Base-by-base conservation (phyloP, 805 yeast species). In the Metschnikowia chrysomelidarum region DNA sequence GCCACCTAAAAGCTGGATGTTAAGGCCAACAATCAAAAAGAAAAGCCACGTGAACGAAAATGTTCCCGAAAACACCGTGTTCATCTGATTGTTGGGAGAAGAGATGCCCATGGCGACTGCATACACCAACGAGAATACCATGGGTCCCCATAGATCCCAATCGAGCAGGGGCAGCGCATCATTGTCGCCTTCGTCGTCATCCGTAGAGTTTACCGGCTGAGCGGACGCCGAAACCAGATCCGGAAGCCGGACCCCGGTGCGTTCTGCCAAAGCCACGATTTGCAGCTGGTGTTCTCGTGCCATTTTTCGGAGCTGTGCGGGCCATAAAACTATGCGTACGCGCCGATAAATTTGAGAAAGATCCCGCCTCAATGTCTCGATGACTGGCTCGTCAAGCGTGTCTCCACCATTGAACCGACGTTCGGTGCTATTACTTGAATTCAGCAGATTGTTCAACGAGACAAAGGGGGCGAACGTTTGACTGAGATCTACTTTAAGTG, bases 111-210 rank as follows among this genome's bases (percentile, higher is more conserved):
- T 56, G 15, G 73, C 60, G 17, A 79, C 74, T 3, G 84, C 64
- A 36, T 76, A 75, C 20, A 67, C 52, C 37, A 82, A 61, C 9
- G 81, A 73, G 50, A 81, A 82, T 19, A 81, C 62, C 36, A 81
- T 60, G 5, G 88, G 88, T 2, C 88, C 88, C 87, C 87, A 76
- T 32, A 76, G 56, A 53, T 76, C 82, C 82, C 82, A 76, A 36
- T 76, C 81, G 34, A 75, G 51, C 32, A 32, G 30, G 5, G 40
- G 32, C 13, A 27, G 22, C 11, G 28, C 31, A 9, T 23, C 32
- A 7, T 25, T 10, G 8, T 14, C 28, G 19, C 51, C 59, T 13
- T 36, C 44, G 13, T 28, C 30, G 21, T 33, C 46, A 15, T 32
- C 36, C 16, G 43, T 43, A 1, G 41, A 41, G 16, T 57, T 47